Base-by-base conservation (phyloP, 1,284 basidiomycete genomes). In the Sporisorium exsertum region DNA sequence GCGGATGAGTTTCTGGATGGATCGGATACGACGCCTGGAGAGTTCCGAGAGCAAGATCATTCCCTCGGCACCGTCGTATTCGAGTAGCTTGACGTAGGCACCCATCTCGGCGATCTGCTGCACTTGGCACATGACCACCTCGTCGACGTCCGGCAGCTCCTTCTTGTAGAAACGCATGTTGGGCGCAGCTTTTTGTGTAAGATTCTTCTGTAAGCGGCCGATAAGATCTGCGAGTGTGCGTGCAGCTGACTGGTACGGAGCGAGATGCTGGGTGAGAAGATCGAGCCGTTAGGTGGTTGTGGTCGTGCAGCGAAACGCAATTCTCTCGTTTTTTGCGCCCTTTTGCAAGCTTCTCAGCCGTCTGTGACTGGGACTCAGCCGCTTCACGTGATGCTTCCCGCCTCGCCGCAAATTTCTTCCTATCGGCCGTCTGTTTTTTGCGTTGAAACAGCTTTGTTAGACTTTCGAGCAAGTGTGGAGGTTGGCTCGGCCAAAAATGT, bases 81-180 rank as follows among this genome's bases (percentile, higher is more conserved):
- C 95, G 83, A 98, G 91, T 81, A 99, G 90, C 87, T 97, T 97
- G 79, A 99, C 97, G 86, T 99, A 99, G 57, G 97, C 96, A 62
- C 97, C 96, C 95, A 98, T 99, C 87, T 99, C 96, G 67, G 95
- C 95, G 82, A 99, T 99, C 88, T 97, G 94, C 87, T 94, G 93
- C 77, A 99, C 96, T 87, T 98, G 95, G 51, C 97, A 95, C 95
- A 98, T 97, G 87, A 98, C 95, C 72, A 98, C 91, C 87, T 97
- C 94, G 86, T 99, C 96, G 64, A 97, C 93, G 59, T 85, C 84
- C 12, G 84, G 84, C 45, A 85, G 65, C 58, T 80, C 73, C 75
- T 85, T 84, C 61, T 85, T 80, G 75, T 84, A 85, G 78, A 77
- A 84, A 55, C 84, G 76, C 84, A 85, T 85, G n/a, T 45, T 82